Base-by-base conservation (phyloP, 2,329 filamentous ascomycete species). In the Cercospora janseana region DNA sequence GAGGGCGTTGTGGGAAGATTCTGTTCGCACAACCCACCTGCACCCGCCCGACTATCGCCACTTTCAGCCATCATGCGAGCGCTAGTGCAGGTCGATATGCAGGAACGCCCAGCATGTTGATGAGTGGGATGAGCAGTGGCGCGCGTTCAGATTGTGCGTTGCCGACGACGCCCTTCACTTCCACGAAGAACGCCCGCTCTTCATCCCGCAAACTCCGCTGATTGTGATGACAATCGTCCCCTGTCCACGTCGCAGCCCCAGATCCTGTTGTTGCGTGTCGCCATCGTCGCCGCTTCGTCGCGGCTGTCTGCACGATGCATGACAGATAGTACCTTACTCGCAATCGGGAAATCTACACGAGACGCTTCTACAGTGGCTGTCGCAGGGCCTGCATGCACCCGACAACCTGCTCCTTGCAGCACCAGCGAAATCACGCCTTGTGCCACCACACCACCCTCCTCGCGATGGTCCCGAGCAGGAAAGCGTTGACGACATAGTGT, bases 401-500 rank as follows among this genome's bases (percentile, higher is more conserved):
- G 52, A 35, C 12, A 45, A 45, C 18, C 27, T 28, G 45, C 43
- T 50, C 50, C 53, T 53, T 56, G 50, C 53, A 43, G 46, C 40
- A 42, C 20, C 44, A 38, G 46, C 28, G 31, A 54, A 54, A 54
- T 54, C 48, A 42, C 24, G 26, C 38, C 48, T 49, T 49, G 52
- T 47, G 16, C 31, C 49, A 40, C 40, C 37, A n/a, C n/a, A n/a
- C 35, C 52, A 46, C 40, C 48, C 31, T 21, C 27, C 29, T 41
- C n/a, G 21, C 29, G 13, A 34, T 23, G 23, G 40, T 45, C 10
- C 34, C 26, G 15, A 27, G 31, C 31, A 44, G 32, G n/a, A 20
- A 6, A 15, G 34, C 15, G 27, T 41, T 26, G 21, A 26, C 37
- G 12, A 12, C 21, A n/a, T 10, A 41, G 20, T 15, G 24, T 47